A percentile compares a stretch with the other conserved stretches of the same genome.
Evolutionary conservation across 2,329 filamentous ascomycete species (phyloP).

Genomic region (Fonsecaea pedrosoi): DNA sequence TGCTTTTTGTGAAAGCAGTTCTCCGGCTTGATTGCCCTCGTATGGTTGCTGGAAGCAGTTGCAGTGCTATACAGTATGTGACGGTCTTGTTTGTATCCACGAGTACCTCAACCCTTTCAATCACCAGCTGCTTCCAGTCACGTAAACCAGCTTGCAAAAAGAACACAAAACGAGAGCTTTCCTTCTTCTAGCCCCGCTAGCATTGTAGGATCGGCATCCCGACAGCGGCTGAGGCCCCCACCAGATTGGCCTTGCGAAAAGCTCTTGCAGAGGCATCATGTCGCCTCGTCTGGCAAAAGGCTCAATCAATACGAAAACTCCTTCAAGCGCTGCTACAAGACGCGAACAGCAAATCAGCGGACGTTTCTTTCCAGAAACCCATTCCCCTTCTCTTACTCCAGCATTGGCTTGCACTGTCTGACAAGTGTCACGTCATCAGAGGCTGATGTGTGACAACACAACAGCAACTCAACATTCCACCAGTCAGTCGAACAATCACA

Average conservation of each 20-base stretch:
- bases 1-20: background rate
- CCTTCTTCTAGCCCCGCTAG: background rate
- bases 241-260: background rate
- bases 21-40: background rate
- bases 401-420: slow-evolving; percentile 12
- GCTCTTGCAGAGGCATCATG: background rate
- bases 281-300: background rate
- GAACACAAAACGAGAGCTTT: background rate
- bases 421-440: slow-evolving; percentile 28
- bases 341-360: slow-evolving; percentile 20
- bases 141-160: background rate
- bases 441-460: slow-evolving; percentile 26
- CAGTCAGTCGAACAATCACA: slow-evolving; percentile 9
- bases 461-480: slow-evolving; percentile 10
- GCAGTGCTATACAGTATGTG: background rate
- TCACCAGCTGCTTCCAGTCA: background rate
- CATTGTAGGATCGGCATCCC: background rate
- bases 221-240: background rate
- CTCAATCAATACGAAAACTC: background rate
- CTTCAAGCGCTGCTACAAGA: background rate
- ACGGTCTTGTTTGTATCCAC: background rate
- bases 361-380: slow-evolving; percentile 16
- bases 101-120: background rate
- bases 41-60: background rate
- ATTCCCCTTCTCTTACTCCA: background rate